These are phyloP conservation scores for Tolypocladium endophyticum DNA, from an alignment of 2,329 filamentous ascomycete genomes.

Conservation along the genomic window DNA sequence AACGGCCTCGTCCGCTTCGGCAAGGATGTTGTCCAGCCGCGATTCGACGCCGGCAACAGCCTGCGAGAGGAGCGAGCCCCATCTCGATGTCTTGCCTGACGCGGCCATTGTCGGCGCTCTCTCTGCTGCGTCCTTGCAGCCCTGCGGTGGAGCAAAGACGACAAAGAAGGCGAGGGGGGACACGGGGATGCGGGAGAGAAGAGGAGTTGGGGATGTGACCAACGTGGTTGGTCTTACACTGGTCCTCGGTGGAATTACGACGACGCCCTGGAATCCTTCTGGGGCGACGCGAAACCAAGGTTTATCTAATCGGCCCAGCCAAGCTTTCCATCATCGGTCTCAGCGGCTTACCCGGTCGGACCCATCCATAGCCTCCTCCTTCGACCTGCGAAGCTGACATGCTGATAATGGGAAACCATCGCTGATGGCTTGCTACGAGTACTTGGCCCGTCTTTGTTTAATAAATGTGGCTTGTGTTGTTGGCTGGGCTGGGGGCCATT, in stretches of 20 bases:
- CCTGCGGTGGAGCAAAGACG: neutral
- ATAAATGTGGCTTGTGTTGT: neutral
- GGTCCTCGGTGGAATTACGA: neutral
- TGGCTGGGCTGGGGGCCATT: neutral
- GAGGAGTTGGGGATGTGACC: neutral
- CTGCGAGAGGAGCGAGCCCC: constrained; percentile 75
- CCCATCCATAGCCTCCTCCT: neutral
- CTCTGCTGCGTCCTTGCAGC: neutral
- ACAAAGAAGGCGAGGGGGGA: neutral
- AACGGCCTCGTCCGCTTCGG: constrained; percentile 54
- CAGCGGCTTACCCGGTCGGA: neutral
- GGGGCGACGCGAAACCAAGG: neutral
- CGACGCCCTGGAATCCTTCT: neutral
- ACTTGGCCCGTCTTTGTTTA: neutral
- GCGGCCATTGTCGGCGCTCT: constrained; percentile 30
- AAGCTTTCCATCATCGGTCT: neutral
- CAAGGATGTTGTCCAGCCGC: constrained; percentile 79
- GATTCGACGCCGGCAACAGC: constrained; percentile 92
- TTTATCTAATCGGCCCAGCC: neutral
- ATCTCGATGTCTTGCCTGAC: constrained; percentile 43
- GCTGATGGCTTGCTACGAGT: neutral
- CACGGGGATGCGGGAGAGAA: neutral
- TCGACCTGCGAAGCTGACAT: neutral
- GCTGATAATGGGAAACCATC: neutral
- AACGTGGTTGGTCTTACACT: neutral